Percentiles rank a stretch among this genome's conserved stretches.
Conservation (phyloP, 805 yeast genomes). For the Wickerhamiella sorbophila region DNA sequence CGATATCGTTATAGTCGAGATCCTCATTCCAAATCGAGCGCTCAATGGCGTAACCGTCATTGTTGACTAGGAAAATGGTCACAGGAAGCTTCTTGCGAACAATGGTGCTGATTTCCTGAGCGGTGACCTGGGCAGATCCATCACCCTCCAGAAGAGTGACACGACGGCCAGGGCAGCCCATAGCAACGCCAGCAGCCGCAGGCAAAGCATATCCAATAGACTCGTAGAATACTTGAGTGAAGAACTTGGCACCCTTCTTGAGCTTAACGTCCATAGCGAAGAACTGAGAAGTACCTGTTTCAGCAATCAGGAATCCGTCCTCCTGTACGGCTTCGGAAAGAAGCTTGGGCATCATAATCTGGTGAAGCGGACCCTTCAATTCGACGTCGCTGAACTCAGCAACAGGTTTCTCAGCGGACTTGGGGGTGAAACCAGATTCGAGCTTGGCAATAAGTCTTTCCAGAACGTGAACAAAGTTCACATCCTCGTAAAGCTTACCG, state of each 20-base stretch:
- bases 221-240: conserved; percentile 60
- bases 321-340: conserved; percentile 36
- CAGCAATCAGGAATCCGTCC: conserved; percentile 60
- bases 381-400: conserved; percentile 18
- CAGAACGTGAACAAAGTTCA: conserved; percentile 39
- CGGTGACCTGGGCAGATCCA: conserved; percentile 90
- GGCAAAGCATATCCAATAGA: conserved; percentile 87
- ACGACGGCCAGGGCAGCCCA: conserved; percentile 43
- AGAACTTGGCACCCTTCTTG: conserved; percentile 34
- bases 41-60: conserved; percentile 83
- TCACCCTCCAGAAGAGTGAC: conserved; percentile 74
- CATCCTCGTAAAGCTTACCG: conserved; percentile 28
- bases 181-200: conserved; percentile 66
- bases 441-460: conserved; percentile 29
- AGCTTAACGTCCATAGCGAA: conserved; percentile 55
- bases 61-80: conserved; percentile 61
- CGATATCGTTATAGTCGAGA: conserved; percentile 67
- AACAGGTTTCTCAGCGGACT: conserved; percentile 14
- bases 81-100: conserved; percentile 48
- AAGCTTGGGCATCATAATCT: conserved; percentile 25
- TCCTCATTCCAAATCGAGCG: conserved; percentile 69
- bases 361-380: conserved; percentile 27
- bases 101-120: conserved; percentile 64
- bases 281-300: conserved; percentile 75
- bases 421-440: conserved; percentile 21